Conservation (phyloP, 495 filamentous ascomycete genomes). For the Schizothecium vesticola region DNA sequence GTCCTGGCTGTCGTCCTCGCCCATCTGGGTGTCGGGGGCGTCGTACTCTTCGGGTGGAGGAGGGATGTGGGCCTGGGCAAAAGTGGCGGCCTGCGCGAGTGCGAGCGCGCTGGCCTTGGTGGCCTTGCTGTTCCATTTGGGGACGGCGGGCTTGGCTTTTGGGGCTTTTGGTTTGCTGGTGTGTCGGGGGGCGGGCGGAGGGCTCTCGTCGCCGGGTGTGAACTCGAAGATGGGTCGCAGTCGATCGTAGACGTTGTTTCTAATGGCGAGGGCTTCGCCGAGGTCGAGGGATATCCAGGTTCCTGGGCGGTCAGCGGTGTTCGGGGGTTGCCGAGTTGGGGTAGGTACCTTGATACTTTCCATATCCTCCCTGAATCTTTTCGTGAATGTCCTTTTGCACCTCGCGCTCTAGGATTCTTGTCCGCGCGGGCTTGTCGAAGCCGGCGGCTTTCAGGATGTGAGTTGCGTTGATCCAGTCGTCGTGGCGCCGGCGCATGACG, state of each 20-base stretch:
- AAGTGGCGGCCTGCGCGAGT: slow-evolving; percentile 10
- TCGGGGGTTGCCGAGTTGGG: neutral
- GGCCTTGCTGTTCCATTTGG: slow-evolving; percentile 47
- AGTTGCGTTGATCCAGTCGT: slow-evolving; percentile 92
- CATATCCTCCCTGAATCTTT: slow-evolving; percentile 97
- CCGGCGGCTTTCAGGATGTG: slow-evolving; percentile 79
- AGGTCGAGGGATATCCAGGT: slow-evolving; percentile 92
- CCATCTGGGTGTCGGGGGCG: slow-evolving; percentile 51
- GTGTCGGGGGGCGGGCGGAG: slow-evolving; percentile 91
- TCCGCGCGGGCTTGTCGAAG: slow-evolving; percentile 80
- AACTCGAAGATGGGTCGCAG: slow-evolving; percentile 86
- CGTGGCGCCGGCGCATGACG: slow-evolving; percentile 84
- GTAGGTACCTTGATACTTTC: slow-evolving; percentile 85
- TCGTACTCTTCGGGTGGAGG: slow-evolving; percentile 40
- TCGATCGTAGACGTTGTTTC: slow-evolving; percentile 78
- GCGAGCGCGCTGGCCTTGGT: slow-evolving; percentile 11
- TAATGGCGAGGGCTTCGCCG: slow-evolving; percentile 72
- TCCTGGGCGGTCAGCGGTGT: slow-evolving; percentile 46
- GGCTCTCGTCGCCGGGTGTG: slow-evolving; percentile 74
- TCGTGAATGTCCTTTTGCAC: slow-evolving; percentile 95
- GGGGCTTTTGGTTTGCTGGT: slow-evolving; percentile 68
- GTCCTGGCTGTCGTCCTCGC: slow-evolving; percentile 77
- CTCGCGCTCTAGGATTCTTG: slow-evolving; percentile 89
- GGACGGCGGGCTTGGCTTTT: slow-evolving; percentile 51
- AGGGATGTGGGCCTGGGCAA: slow-evolving; percentile 19